Base-by-base conservation (phyloP, 2,329 filamentous ascomycete species). In the Phyllosticta citriasiana region DNA sequence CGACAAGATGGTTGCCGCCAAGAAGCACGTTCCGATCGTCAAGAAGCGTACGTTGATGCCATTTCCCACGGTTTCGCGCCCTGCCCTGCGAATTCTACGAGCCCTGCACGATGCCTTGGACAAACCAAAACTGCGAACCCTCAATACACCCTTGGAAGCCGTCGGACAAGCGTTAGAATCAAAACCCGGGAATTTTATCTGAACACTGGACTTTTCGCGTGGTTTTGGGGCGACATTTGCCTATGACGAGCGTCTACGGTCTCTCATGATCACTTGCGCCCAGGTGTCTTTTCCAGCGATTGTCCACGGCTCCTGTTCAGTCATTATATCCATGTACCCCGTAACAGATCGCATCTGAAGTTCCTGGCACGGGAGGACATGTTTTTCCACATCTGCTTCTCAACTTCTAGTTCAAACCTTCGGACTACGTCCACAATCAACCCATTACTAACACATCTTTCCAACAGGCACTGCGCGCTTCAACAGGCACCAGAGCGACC, bases 11-110 rank as follows among this genome's bases (percentile, higher is more conserved):
- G 91, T 93, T 85, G 86, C 92, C 88, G 89, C 93, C 82, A 96
- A 95, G 89, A 95, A 96, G 86, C 94, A 97, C 82, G 87, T 97
- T 78, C 88, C 92, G 76, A 99, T 99, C 86, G 90, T 99, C 78
- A 99, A 99, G 91, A 99, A 99, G 91, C 91, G 91, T 96, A 93
- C 77, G 91, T 91, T 75, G 55, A 61, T 47, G 40, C 64, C 64
- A 40, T 40, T 40, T 40, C 14, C 33, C 33, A 40, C 33, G 33
- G 7, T 12, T 40, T 40, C 3, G 0, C 52, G 30, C 35, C 33
- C 19, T 22, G 40, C 26, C 12, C 40, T 30, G 19, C 30, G 19
- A 19, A 2, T 5, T 40, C 55, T 10, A 47, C 5, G 33, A 12
- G 14, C 33, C 27, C 33, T 40, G 33, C 6, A 16, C 33, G 27